A percentile compares a stretch with the other conserved stretches of the same genome.
Conservation (phyloP, 169 alveolate species). For the Babesia bigemina region DNA sequence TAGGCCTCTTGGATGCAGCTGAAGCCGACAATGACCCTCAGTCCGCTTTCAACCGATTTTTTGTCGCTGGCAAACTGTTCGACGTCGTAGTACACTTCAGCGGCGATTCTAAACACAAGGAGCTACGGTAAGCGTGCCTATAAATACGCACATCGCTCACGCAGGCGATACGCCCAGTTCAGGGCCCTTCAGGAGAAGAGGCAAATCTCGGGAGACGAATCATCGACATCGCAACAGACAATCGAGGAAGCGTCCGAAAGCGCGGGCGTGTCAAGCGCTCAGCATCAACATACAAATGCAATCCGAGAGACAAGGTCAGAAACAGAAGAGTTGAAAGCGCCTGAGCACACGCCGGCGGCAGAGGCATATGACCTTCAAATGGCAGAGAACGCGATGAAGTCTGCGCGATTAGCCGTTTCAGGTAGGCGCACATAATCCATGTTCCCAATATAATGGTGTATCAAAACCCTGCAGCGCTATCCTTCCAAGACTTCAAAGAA, state of each 20-base stretch:
- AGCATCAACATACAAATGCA: background rate
- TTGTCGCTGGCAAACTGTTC: background rate
- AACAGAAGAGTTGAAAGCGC: no score
- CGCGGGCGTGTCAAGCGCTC: background rate
- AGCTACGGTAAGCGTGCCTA: background rate
- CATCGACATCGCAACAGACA: background rate
- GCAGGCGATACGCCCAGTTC: constrained; percentile 13
- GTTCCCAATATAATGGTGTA: background rate
- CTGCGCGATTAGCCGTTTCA: constrained; percentile 8
- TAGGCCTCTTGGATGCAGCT: background rate
- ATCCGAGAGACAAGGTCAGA: background rate
- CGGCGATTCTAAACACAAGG: background rate
- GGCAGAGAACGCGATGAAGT: background rate
- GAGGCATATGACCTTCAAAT: background rate
- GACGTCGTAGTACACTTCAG: constrained; percentile 5
- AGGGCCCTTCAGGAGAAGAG: background rate
- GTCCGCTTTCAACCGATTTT: constrained; percentile 1
- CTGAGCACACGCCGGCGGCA: background rate
- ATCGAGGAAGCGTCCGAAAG: background rate
- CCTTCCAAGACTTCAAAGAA: constrained; percentile 4
- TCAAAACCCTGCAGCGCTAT: background rate
- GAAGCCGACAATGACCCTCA: constrained; percentile 14
- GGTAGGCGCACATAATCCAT: background rate
- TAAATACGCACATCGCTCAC: background rate
- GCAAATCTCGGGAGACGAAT: background rate